Evolutionary conservation across 768 basidiomycete species (phyloP), one percentile per base, ranked within the genome.

Genomic region (Kockovaella imperatae): DNA sequence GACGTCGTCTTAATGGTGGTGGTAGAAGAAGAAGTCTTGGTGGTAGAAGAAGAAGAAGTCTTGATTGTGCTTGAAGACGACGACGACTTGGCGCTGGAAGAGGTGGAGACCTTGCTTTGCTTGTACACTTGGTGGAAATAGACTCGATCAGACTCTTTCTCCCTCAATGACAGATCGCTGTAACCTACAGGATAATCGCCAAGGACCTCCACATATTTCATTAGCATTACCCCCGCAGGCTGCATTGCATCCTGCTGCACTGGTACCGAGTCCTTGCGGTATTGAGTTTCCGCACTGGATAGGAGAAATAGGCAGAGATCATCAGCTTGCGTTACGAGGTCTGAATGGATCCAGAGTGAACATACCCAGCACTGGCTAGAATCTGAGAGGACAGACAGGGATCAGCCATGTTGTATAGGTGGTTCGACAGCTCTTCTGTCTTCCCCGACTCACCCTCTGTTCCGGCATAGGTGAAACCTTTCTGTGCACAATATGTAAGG

Each of bases 331-430:
- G 10, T 5, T 15, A 28, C 14, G 5, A 13, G 14, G 10, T 32
- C n/a, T 38, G 13, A 8, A 17, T 17, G 3, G 47, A 29, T 21
- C n/a, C n/a, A n/a, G n/a, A n/a, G n/a, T n/a, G n/a, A n/a, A 52
- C 60, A 53, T 32, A 59, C 60, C 28, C 14, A 62, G 42, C 60
- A 62, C 32, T 54, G 42, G 28, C 31, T 47, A 17, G 50, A 35
- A 24, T 45, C 60, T 62, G 31, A 18, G n/a, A n/a, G n/a, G n/a
- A n/a, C n/a, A n/a, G n/a, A n/a, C n/a, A 18, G 26, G 20, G 21
- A 23, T 38, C 10, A 26, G 28, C 45, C 43, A 54, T 44, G 38
- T 26, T n/a, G 8, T 32, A 11, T 15, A 26, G 6, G 13, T 38
- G 26, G 30, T 35, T 25, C 7, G 21, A 1, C 14, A 26, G 10